Evolutionary conservation across 371 early-diverging fungal genomes (phyloP), one percentile per base, ranked within the genome.

Genomic region (Parasitella parasitica): DNA sequence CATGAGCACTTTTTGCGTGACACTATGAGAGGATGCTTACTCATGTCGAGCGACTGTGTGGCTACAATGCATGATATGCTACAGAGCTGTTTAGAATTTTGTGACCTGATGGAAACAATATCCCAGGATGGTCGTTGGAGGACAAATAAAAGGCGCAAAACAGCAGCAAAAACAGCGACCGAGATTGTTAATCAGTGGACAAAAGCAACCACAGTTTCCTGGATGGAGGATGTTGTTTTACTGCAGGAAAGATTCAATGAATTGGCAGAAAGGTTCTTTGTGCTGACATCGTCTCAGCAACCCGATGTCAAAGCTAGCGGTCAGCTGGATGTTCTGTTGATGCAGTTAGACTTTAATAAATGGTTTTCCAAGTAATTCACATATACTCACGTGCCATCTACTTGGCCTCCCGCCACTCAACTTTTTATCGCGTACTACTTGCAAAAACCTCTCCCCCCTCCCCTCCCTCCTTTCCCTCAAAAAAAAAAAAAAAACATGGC

Each of bases 291-390:
- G 16, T 57, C 67, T 32, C 75, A 72, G 48, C 64, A 65, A 20
- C 73, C 72, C 43, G 71, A 80, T 9, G 71, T 76, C 0, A 86
- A 77, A 56, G 67, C 70, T 7, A 80, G 71, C 41, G 75, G 80
- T 2, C 73, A 77, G 57, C 53, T 89, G 36, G 87, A 88, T 66
- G 78, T 81, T 35, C 64, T 91, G 37, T 67, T 89, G 16, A 67
- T 87, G 55, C 78, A 89, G 35, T 69, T 89, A n/a, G 91, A 91
- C 61, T 88, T 82, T 66, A 88, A 87, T 56, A 83, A 83, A 52
- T 82, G 69, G 69, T 64, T 57, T 16, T 57, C 58, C 1, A 20
- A 50, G 16, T 50, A 16, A 50, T 50, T 15, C 20, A 3, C 30
- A 15, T 27, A 38, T 15, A 13, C 30, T 30, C 53, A 53, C 35